A percentile compares a stretch with the other conserved stretches of the same genome.
phyloP scores from a whole-genome alignment of 805 yeast species.

The Isabelozyma rhagii region DNA sequence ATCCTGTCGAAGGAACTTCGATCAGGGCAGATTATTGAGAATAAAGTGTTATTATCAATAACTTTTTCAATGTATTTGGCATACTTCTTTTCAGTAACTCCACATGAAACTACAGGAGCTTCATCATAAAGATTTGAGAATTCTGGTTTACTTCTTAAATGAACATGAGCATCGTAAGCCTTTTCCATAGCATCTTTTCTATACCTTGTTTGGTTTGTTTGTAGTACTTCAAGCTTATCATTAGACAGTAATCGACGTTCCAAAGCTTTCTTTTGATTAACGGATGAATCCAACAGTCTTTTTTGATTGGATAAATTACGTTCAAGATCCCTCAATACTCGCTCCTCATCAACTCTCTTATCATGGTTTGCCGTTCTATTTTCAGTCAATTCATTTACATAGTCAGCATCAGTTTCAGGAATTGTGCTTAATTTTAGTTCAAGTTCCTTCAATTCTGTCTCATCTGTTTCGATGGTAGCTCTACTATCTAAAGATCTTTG shows the following conservation, averaged over 20 bases:
- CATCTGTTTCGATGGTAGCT: constrained; percentile 8
- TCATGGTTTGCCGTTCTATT: constrained; percentile 17
- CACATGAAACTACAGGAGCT: constrained; percentile 70
- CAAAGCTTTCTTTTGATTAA: not conserved
- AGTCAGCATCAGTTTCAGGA: constrained; percentile 28
- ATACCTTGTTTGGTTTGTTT: constrained; percentile 20
- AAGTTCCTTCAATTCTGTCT: constrained; percentile 6
- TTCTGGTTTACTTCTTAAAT: constrained; percentile 37
- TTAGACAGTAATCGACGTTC: constrained; percentile 29
- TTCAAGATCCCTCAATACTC: constrained; percentile 6
- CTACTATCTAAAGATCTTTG: constrained; percentile 7
- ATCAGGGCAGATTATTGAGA: constrained; percentile 62
- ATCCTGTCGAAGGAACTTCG: constrained; percentile 47
- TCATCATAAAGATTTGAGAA: constrained; percentile 52
- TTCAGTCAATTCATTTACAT: constrained; percentile 15
- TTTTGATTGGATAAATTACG: not conserved
- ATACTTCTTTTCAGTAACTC: constrained; percentile 45
- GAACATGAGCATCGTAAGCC: constrained; percentile 33
- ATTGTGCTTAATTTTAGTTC: constrained; percentile 14
- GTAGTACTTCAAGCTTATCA: constrained; percentile 52
- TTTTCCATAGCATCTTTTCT: constrained; percentile 36
- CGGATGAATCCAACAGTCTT: not conserved
- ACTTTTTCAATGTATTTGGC: constrained; percentile 58
- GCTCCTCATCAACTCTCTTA: constrained; percentile 8
- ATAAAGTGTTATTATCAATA: constrained; percentile 49